Base-by-base conservation (phyloP, 2,329 filamentous ascomycete genomes). In the Xylariaceae sp. region DNA sequence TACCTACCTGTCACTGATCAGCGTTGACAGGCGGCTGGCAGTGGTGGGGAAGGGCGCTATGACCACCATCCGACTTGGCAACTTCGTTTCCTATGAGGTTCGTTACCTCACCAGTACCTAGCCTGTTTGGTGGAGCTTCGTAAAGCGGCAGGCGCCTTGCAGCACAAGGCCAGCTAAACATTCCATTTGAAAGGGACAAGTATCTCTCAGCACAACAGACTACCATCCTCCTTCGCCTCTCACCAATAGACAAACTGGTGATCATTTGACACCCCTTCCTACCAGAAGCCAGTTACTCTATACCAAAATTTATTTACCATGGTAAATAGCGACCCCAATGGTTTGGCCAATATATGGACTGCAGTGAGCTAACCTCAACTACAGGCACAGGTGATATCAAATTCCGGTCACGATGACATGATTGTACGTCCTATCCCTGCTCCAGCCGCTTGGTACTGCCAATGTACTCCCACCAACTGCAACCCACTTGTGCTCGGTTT, bases 351-450 rank as follows among this genome's bases (percentile, higher is more conserved):
- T 34, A 44, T n/a, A 7, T 53, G 16, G 26, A 54, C 26, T 16
- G 33, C 12, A 29, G 43, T 28, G 45, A 34, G 58, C 62, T 67
- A 44, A 59, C 52, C 41, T 58, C 41, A 21, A 53, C 21, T 23
- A 21, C 62, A 79, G 76, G 73, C 77, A 64, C 90, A 93, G 80
- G 87, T 91, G 70, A 92, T 93, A 77, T 85, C 89, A 65, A 92
- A 91, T 76, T 90, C 89, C 61, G 89, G 90, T 73, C 95, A 99
- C 81, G 94, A 98, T 89, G 94, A 97, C 76, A 98, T 98, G 94
- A 97, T 99, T 85, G 94, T 98, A 92, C 72, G 91, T 86, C 67
- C 29, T 14, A 34, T 39, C 40, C 50, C 23, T 47, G 9, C 33
- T 33, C 29, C 29, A 57, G 48, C 11, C 28, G 36, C 49, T n/a